Evolutionary conservation across 305 asterid species (phyloP), one percentile per base, ranked within the genome.

Genomic region (Stenogyne calaminthoides): DNA sequence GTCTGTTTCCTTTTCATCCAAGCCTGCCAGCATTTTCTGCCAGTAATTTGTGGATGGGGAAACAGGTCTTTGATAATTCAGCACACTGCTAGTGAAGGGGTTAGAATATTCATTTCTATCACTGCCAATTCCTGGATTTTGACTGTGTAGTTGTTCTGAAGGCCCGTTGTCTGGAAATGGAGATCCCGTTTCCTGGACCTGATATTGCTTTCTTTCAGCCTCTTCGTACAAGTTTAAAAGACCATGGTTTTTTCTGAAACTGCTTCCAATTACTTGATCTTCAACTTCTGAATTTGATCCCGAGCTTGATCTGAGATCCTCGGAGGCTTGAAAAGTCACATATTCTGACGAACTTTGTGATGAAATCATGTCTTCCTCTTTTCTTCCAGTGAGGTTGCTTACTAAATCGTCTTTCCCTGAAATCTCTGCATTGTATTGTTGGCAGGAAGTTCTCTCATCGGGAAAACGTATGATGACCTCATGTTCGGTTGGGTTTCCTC

Each of bases 341-440:
- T 96, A 86, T 37, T 83, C 91, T 12, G 91, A 83, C 76, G 93
- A 88, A 82, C 81, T 88, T 81, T 88, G 94, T 65, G 92, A 86
- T 70, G 88, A 85, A 69, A 84, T 72, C 55, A 79, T 81, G 42
- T 83, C 87, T 72, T 86, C 91, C 74, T 80, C 84, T 19, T 71
- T 54, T 74, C 77, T 81, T 61, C 73, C 70, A 73, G 52, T 65
- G 69, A 79, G 81, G 66, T 80, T 79, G 68, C 82, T 74, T 67
- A 22, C 67, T 55, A 69, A 57, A 77, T 46, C 49, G 70, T 52
- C 74, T 78, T 66, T 54, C 67, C 73, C 80, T 34, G 70, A 57
- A 55, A 56, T 34, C 65, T 78, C 85, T 46, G 73, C 25, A 67
- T 70, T 66, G 60, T 59, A 62, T 61, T 82, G 85, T 42, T 79